Evolutionary conservation across 139 green algal genomes (phyloP).

Genomic region (Chlorella sorokiniana): DNA sequence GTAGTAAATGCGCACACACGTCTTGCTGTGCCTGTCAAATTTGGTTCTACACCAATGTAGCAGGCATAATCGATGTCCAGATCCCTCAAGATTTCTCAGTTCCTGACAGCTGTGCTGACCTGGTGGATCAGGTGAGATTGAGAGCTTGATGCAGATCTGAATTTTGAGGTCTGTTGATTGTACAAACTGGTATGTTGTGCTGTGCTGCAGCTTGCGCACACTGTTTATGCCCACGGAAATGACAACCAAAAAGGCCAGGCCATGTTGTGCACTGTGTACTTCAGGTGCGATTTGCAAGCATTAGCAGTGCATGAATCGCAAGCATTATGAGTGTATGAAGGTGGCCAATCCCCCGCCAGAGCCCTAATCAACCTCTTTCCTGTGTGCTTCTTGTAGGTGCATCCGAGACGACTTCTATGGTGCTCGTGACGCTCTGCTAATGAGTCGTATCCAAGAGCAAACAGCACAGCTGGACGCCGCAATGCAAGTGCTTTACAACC

Average conservation of each 20-base stretch:
- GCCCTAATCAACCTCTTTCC: background rate
- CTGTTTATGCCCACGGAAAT: constrained; percentile 91
- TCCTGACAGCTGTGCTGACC: constrained; percentile 56
- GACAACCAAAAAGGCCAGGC: constrained; percentile 97
- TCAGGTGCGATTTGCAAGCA: constrained; percentile 52
- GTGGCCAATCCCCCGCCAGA: background rate
- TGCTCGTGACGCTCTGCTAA: constrained; percentile 94
- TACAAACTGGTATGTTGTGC: background rate
- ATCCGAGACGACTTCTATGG: constrained; percentile 93
- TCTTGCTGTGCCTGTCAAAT: background rate
- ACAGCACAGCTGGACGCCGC: constrained; percentile 65
- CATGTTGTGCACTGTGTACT: constrained; percentile 97
- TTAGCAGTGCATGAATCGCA: background rate
- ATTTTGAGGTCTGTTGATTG: too few species aligned
- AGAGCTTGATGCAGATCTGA: background rate
- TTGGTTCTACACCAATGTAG: background rate
- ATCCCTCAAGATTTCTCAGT: constrained; percentile 80
- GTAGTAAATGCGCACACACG: background rate
- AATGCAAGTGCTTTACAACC: constrained; percentile 95
- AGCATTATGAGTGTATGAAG: background rate
- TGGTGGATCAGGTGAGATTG: constrained; percentile 10
- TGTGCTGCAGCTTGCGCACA: constrained; percentile 52
- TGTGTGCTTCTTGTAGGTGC: constrained; percentile 30
- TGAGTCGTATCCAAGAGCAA: constrained; percentile 90
- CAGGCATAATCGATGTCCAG: constrained; percentile 31